These are phyloP conservation scores for Podospora fimiseda DNA, from an alignment of 495 filamentous ascomycete species.

Conservation along the genomic window DNA sequence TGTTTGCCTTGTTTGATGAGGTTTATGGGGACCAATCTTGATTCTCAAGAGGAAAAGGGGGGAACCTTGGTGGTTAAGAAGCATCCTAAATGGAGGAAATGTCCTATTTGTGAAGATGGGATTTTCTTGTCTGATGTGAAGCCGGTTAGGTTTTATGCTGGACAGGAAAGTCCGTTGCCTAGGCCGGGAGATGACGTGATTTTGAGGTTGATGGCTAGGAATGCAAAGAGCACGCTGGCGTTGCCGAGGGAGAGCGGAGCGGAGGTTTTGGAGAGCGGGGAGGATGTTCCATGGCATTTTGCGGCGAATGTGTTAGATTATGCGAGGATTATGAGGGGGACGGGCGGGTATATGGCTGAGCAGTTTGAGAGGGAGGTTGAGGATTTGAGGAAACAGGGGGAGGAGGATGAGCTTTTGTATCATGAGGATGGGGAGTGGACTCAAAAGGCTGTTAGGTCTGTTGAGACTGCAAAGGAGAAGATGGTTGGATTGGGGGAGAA, in stretches of 20 bases:
- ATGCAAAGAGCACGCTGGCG: slow-evolving; percentile 73
- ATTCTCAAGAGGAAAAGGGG: too few relatives aligned
- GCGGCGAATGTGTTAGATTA: slow-evolving; percentile 92
- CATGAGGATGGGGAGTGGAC: slow-evolving; percentile 92
- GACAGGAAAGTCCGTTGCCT: slow-evolving; percentile 75
- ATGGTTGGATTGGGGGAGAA: slow-evolving; percentile 33
- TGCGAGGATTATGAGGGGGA: slow-evolving; percentile 91
- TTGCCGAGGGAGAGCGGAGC: slow-evolving; percentile 73
- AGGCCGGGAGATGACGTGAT: slow-evolving; percentile 84
- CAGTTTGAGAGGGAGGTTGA: slow-evolving; percentile 75
- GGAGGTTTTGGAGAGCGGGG: slow-evolving; percentile 56
- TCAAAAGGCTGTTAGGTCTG: slow-evolving; percentile 66
- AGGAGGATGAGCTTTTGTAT: slow-evolving; percentile 87
- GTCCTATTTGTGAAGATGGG: slow-evolving; percentile 89
- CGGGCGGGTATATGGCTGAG: slow-evolving; percentile 74
- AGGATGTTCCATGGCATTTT: slow-evolving; percentile 90
- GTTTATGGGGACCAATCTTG: slow-evolving; percentile 87
- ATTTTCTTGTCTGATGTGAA: slow-evolving; percentile 84
- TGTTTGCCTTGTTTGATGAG: slow-evolving; percentile 90
- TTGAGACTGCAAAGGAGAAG: slow-evolving; percentile 67
- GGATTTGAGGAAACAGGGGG: slow-evolving; percentile 65
- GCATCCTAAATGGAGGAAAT: slow-evolving; percentile 73
- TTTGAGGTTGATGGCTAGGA: slow-evolving; percentile 72
- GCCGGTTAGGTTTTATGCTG: slow-evolving; percentile 84
- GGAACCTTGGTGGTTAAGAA: slow-evolving; percentile 59